A percentile compares a stretch with the other conserved stretches of the same genome.
Conservation (phyloP, 371 early-diverging fungal species). For the Rhizopus microsporus region DNA sequence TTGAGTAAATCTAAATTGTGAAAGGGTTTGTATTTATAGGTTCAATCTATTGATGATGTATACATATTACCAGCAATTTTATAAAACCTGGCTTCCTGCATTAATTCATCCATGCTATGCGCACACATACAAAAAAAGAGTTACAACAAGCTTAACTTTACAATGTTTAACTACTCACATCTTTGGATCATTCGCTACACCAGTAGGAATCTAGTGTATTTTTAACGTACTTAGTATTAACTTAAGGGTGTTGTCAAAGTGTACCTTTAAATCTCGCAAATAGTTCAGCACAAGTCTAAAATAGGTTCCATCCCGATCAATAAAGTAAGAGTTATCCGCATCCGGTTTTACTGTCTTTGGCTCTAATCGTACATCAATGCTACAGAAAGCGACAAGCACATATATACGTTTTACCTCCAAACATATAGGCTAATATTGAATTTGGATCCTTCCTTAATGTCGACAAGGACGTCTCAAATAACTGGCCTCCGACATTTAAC, state of each 20-base stretch:
- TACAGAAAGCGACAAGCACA: not conserved
- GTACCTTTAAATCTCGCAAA: conserved; percentile 40
- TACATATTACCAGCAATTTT: conserved; percentile 26
- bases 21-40: not conserved
- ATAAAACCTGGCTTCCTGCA: conserved; percentile 46
- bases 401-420: conserved; percentile 23
- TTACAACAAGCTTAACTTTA: not conserved
- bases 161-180: conserved; percentile 17
- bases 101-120: conserved; percentile 43
- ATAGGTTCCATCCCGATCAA: conserved; percentile 48
- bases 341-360: conserved; percentile 24
- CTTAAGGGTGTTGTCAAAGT: not conserved
- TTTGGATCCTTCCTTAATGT: conserved; percentile 43
- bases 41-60: too few species aligned
- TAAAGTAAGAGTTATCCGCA: conserved; percentile 45
- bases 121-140: too few species aligned
- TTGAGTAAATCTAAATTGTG: conserved; percentile 26
- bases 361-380: not conserved
- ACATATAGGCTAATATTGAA: conserved; percentile 40
- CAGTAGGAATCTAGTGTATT: conserved; percentile 32
- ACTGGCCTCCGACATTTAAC: conserved; percentile 45
- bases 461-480: conserved; percentile 40
- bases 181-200: conserved; percentile 34
- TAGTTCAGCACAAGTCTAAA: conserved; percentile 46
- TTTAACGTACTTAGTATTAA: not conserved